These are phyloP conservation scores for Coniophora puteana DNA, from an alignment of 1,284 basidiomycete species.

Conservation along the genomic window DNA sequence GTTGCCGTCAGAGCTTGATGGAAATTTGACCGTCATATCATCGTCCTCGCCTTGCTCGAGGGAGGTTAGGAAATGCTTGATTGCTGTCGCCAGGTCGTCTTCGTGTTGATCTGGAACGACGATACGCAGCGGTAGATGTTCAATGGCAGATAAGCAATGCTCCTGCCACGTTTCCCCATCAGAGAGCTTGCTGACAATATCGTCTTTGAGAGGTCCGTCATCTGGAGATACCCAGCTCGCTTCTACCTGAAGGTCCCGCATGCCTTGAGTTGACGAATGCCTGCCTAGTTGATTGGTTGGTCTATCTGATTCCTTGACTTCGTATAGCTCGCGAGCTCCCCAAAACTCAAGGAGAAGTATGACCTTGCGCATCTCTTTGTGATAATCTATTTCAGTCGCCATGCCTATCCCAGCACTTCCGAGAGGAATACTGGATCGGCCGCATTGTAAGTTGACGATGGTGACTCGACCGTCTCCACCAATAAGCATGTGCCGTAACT, in stretches of 20 bases:
- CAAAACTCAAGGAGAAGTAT: constrained; percentile 44
- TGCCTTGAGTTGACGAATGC: constrained; percentile 25
- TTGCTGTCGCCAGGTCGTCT: constrained; percentile 20
- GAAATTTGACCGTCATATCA: too few relatives aligned
- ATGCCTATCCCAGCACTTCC: constrained; percentile 32
- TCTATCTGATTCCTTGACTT: constrained; percentile 24
- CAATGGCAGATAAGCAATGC: constrained; percentile 29
- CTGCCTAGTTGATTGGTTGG: constrained; percentile 26
- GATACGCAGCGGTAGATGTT: constrained; percentile 29
- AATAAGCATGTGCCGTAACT: constrained; percentile 54
- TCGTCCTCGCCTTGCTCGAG: too few relatives aligned
- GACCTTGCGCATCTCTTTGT: constrained; percentile 51
- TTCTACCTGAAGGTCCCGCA: too few relatives aligned
- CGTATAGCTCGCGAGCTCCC: constrained; percentile 19
- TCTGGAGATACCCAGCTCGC: constrained; percentile 30
- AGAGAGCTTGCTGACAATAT: constrained; percentile 25
- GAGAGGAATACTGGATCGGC: constrained; percentile 36
- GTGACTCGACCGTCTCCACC: constrained; percentile 51
- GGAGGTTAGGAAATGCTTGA: constrained; percentile 13
- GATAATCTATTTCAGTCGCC: constrained; percentile 39
- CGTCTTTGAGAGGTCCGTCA: constrained; percentile 31
- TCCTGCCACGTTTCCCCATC: constrained; percentile 26
- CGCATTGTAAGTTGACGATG: constrained; percentile 53
- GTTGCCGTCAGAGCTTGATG: too few relatives aligned
- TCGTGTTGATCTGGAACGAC: constrained; percentile 35